Percentiles rank a stretch among this genome's conserved stretches.
phyloP scores from a whole-genome alignment of 1,139 yeast species.

The Yarrowia galli region DNA sequence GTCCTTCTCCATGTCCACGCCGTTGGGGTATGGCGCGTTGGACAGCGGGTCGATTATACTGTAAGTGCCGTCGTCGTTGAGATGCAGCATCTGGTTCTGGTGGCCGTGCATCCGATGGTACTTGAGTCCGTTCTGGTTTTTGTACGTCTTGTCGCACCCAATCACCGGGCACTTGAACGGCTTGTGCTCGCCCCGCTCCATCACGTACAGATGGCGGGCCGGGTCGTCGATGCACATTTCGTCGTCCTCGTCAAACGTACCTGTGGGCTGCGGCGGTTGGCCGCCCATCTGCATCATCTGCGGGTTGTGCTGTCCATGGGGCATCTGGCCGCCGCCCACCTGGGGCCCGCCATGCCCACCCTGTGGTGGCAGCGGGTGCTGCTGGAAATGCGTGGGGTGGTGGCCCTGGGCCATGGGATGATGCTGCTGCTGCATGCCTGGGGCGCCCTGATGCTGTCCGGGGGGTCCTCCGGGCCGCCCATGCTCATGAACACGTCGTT shows the following conservation, averaged over 20 bases:
- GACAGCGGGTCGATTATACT: conserved; percentile 93
- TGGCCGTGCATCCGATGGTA: conserved; percentile 97
- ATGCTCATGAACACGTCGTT: conserved; percentile 75
- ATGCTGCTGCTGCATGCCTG: conserved; percentile 16
- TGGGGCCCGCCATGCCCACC: background rate
- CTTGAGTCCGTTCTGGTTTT: conserved; percentile 95
- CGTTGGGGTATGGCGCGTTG: conserved; percentile 89
- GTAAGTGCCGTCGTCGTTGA: conserved; percentile 91
- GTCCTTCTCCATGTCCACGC: conserved; percentile 90
- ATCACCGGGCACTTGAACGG: conserved; percentile 98
- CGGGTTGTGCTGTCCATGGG: conserved; percentile 45
- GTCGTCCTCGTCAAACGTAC: conserved; percentile 53
- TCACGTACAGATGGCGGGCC: conserved; percentile 57
- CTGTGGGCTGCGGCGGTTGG: conserved; percentile 43
- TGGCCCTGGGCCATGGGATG: conserved; percentile 36
- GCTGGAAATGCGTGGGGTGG: conserved; percentile 37
- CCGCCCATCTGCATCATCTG: conserved; percentile 39
- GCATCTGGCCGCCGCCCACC: background rate
- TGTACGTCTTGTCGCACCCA: conserved; percentile 97
- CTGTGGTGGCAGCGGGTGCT: conserved; percentile 25
- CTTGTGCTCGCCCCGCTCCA: conserved; percentile 90
- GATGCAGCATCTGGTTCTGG: conserved; percentile 89
- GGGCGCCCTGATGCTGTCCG: conserved; percentile 11
- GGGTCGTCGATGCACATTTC: conserved; percentile 47
- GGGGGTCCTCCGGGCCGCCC: conserved; percentile 46